A percentile compares a stretch with the other conserved stretches of the same genome.
Evolutionary conservation across 2,329 filamentous ascomycete genomes (phyloP).

Genomic region (Tolypocladium sp.): DNA sequence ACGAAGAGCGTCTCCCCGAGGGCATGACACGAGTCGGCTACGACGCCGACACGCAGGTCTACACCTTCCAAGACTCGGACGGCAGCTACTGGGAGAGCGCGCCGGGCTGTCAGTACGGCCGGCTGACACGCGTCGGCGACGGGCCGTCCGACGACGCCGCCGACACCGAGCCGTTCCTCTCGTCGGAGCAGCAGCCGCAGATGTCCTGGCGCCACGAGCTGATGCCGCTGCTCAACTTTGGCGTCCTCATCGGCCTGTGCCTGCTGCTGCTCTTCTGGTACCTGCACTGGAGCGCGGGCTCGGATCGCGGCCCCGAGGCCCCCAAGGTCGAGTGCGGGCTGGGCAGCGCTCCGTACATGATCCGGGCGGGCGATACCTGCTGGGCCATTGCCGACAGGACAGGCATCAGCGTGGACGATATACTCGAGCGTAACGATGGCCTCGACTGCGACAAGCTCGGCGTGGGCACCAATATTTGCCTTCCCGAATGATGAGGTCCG

Average conservation of each 20-base stretch:
- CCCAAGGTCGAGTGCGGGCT: constrained; percentile 13
- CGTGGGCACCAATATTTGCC: constrained; percentile 34
- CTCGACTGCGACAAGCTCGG: constrained; percentile 37
- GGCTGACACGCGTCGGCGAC: constrained; percentile 29
- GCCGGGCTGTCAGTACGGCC: constrained; percentile 40
- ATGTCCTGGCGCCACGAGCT: constrained; percentile 42
- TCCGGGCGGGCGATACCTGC: constrained; percentile 41
- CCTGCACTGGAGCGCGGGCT: constrained; percentile 23
- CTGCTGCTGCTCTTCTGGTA: constrained; percentile 42
- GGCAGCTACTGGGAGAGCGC: constrained; percentile 41
- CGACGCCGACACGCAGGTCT: constrained; percentile 44
- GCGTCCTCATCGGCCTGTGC: constrained; percentile 41
- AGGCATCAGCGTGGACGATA: constrained; percentile 32
- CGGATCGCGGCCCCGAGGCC: constrained; percentile 2
- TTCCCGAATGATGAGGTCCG: constrained; percentile 19
- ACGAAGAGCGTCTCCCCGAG: constrained; percentile 42
- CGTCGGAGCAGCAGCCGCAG: constrained; percentile 12
- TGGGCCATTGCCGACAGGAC: constrained; percentile 38
- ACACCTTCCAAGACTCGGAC: constrained; percentile 40
- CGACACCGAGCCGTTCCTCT: constrained; percentile 22
- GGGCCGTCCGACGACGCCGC: constrained; percentile 13
- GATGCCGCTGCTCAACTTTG: constrained; percentile 50
- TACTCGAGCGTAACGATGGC: constrained; percentile 34
- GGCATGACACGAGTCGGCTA: constrained; percentile 47
- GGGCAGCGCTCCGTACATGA: constrained; percentile 24